A percentile compares a stretch with the other conserved stretches of the same genome.
phyloP scores from a whole-genome alignment of 129 eudicot genomes.

The Smallanthus sonchifolius region DNA sequence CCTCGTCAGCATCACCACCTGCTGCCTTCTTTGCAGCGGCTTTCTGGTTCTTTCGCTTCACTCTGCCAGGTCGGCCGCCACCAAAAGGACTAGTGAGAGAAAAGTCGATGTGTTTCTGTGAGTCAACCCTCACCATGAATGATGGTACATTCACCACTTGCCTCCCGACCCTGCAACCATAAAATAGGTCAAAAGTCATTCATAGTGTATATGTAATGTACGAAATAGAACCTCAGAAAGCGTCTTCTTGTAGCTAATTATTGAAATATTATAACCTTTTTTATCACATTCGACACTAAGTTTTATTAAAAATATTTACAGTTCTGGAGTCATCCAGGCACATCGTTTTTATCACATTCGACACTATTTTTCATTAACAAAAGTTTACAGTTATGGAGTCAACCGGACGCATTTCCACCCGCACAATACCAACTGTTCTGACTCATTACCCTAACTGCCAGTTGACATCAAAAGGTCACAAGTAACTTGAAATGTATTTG shows the following conservation, averaged over 20 bases:
- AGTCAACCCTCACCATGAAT: constrained; percentile 65
- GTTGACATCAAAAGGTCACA: not conserved
- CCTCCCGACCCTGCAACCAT: constrained; percentile 53
- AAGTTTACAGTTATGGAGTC: too few species aligned
- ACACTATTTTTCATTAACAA: not conserved
- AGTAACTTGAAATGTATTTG: not conserved
- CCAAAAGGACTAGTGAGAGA: constrained; percentile 80
- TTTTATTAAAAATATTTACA: too few species aligned
- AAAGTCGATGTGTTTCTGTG: constrained; percentile 69
- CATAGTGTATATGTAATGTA: not conserved
- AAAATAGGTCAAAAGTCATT: not conserved
- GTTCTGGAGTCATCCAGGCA: too few species aligned
- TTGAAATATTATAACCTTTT: not conserved
- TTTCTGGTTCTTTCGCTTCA: constrained; percentile 73
- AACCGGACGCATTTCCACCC: too few species aligned
- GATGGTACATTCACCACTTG: constrained; percentile 78
- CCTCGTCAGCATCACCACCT: constrained; percentile 75
- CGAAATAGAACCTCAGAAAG: not conserved
- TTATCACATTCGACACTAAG: not conserved
- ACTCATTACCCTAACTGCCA: not conserved
- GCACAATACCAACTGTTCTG: not conserved
- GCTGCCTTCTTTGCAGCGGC: constrained; percentile 79
- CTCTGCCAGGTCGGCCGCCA: constrained; percentile 78
- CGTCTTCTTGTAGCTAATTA: not conserved
- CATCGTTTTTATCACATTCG: not conserved